phyloP scores from a whole-genome alignment of 2,329 filamentous ascomycete genomes.

The Lachnellula occidentalis region DNA sequence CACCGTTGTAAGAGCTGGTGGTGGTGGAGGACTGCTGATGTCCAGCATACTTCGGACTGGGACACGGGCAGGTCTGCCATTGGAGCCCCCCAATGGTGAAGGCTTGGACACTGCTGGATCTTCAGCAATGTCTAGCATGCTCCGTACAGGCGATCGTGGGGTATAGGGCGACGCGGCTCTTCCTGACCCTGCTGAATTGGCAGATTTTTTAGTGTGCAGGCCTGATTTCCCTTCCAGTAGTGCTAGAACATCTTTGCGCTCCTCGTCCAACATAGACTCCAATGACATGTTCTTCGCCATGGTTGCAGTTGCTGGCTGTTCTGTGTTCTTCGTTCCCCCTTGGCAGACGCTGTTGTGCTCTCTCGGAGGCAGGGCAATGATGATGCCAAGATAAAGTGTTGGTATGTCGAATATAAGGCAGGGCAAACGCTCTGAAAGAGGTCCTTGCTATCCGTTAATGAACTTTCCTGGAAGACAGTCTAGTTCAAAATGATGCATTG shows the following conservation, averaged over 20 bases:
- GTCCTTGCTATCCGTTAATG: constrained; percentile 28
- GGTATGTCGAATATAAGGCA: constrained; percentile 12
- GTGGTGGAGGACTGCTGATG: constrained; percentile 32
- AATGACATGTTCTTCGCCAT: constrained; percentile 58
- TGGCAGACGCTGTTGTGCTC: constrained; percentile 8
- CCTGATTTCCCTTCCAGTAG: constrained; percentile 47
- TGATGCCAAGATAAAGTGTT: constrained; percentile 11
- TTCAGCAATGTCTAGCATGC: constrained; percentile 41
- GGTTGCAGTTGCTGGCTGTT: constrained; percentile 7
- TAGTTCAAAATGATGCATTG: constrained; percentile 31
- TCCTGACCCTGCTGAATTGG: constrained; percentile 30
- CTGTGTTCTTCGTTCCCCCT: constrained; percentile 10
- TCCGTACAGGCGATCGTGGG: constrained; percentile 62
- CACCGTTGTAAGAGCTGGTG: constrained; percentile 33
- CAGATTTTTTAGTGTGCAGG: constrained; percentile 22
- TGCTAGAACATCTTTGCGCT: constrained; percentile 67
- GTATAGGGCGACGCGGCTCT: constrained; percentile 50
- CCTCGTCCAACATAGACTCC: constrained; percentile 71
- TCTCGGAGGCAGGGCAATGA: constrained; percentile 3
- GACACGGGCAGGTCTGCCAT: constrained; percentile 32
- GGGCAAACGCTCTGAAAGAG: constrained; percentile 7
- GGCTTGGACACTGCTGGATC: constrained; percentile 18
- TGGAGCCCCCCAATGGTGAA: constrained; percentile 25
- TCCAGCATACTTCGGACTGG: constrained; percentile 61
- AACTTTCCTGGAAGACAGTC: constrained; percentile 29